A percentile compares a stretch with the other conserved stretches of the same genome.
These are phyloP conservation scores for Aspergillus biplanus DNA, from an alignment of 495 filamentous ascomycete genomes.

Conservation along the genomic window DNA sequence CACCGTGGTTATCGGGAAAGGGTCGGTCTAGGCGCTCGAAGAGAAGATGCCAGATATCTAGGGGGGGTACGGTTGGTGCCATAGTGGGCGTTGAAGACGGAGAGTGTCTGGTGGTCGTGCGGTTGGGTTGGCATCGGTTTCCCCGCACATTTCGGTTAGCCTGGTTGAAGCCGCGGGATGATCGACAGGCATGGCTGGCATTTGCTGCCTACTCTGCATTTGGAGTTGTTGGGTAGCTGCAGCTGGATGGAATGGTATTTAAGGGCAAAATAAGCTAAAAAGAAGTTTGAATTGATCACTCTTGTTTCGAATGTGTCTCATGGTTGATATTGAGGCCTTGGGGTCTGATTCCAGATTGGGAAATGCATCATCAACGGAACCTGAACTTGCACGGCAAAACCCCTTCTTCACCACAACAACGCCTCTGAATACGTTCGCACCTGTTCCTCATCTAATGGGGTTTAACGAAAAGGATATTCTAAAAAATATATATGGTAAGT, in stretches of 20 bases:
- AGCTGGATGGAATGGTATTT: background rate
- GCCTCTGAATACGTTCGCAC: background rate
- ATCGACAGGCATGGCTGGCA: background rate
- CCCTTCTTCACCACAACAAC: background rate
- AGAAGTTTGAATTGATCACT: background rate
- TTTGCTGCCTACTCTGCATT: background rate
- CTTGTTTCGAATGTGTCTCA: background rate
- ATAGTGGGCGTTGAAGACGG: background rate
- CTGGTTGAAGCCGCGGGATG: background rate
- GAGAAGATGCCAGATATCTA: constrained; percentile 43
- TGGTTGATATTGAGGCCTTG: background rate
- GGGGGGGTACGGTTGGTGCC: background rate
- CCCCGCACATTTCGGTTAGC: background rate
- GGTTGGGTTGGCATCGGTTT: background rate
- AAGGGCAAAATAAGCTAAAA: background rate
- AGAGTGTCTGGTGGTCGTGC: background rate
- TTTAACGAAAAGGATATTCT: background rate
- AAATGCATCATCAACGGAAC: background rate
- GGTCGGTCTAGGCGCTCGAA: constrained; percentile 66
- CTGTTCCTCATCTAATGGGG: background rate
- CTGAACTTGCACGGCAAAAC: background rate
- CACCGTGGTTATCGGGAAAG: constrained; percentile 53
- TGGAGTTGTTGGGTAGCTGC: background rate
- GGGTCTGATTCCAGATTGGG: background rate
- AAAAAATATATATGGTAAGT: too few relatives aligned